Evolutionary conservation across 164 flowering plant species (phyloP), one percentile per base, ranked within the genome.

Genomic region (Magnolia sinica): DNA sequence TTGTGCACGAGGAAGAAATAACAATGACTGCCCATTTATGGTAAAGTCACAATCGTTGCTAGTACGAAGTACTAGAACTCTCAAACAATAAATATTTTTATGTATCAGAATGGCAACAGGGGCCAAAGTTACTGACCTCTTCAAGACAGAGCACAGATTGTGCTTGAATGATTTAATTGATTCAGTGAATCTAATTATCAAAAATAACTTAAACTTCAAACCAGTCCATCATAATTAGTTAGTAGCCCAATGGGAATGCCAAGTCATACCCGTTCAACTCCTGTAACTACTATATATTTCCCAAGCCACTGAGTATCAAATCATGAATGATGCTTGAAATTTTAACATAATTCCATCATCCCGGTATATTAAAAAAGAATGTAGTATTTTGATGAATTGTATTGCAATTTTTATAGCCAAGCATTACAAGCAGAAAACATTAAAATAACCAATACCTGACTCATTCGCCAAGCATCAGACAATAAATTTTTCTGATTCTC

Each of bases 381-480:
- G 14, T 50, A 45, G 50, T 9, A 74, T 50, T 29, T 7, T 55
- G 50, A 37, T 64, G 59, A 64, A 10, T 64, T 74, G 50, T 8
- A 23, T 19, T 16, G 45, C 18, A 10, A 23, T 11, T 7, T 37
- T 49, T 18, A 13, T 23, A 71, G 23, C 22, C 58, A 61, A 74
- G 61, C 68, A 4, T 20, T 76, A 78, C n/a, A 45, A 58, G 74
- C 71, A 76, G n/a, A 5, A 52, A 45, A 67, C 29, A 70, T 70
- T 49, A 6, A 75, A 75, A 24, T 61, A 70, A 75, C 13, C 19
- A 9, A 64, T 90, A 96, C 99, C 99, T 96, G 99, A 80, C 74
- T 74, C 92, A 93, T 90, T 83, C 98, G 85, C 99, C 98, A 90
- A 72, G 73, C 87, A 89, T 96, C 99, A 80, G 96, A 90, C 73